A percentile compares a stretch with the other conserved stretches of the same genome.
phyloP scores from a whole-genome alignment of 495 filamentous ascomycete species.

The Penicillium psychrofluorescens region DNA sequence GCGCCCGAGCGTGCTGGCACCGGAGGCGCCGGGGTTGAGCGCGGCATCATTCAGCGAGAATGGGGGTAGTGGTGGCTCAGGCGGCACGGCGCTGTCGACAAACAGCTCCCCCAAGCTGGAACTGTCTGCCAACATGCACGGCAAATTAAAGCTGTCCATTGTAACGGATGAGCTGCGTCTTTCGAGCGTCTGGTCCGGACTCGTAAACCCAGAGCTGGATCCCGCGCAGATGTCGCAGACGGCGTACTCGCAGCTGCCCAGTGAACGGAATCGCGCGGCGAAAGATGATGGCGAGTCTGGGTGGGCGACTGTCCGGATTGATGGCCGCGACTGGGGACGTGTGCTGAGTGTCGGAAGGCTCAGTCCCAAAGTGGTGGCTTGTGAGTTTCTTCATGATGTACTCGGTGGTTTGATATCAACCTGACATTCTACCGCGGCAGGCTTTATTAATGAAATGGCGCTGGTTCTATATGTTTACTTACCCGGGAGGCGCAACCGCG shows the following conservation, averaged over 20 bases:
- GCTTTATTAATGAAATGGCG: conserved; percentile 69
- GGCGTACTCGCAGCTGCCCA: conserved; percentile 64
- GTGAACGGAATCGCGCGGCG: conserved; percentile 55
- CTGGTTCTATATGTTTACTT: conserved; percentile 91
- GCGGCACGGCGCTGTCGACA: conserved; percentile 10
- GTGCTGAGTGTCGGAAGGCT: conserved; percentile 85
- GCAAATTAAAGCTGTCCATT: conserved; percentile 68
- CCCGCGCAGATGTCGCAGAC: conserved; percentile 57
- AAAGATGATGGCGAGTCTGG: conserved; percentile 50
- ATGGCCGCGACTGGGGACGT: conserved; percentile 84
- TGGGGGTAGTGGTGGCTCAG: conserved; percentile 1
- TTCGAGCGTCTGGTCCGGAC: conserved; percentile 68
- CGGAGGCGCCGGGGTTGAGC: conserved; percentile 5
- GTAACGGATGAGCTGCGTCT: conserved; percentile 75
- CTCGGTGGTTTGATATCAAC: too few species aligned
- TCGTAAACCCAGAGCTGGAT: conserved; percentile 80
- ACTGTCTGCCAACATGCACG: conserved; percentile 84
- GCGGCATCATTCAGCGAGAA: not conserved
- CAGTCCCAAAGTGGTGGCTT: conserved; percentile 86
- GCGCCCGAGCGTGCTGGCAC: conserved; percentile 7
- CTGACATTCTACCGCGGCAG: conserved; percentile 15
- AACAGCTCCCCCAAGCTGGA: conserved; percentile 58
- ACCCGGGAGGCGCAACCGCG: conserved; percentile 59
- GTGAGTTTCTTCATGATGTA: conserved; percentile 30
- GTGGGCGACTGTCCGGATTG: conserved; percentile 82